Evolutionary conservation across 257 asterid species (phyloP), one percentile per base, ranked within the genome.

Genomic region (Salvia rosmarinus): DNA sequence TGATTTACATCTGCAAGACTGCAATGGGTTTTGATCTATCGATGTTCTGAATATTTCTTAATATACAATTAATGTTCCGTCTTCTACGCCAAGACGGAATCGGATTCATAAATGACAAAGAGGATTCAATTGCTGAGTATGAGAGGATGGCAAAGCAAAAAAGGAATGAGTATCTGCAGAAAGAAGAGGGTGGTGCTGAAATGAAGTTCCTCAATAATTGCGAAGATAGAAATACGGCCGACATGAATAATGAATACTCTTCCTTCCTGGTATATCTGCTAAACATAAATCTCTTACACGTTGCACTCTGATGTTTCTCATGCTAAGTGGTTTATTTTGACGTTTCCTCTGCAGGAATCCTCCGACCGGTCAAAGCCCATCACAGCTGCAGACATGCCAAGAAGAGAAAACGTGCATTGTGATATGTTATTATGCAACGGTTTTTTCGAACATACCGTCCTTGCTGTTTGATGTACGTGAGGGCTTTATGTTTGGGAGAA

Each of bases 41-140:
- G 30, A 25, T 25, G 3, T 25, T 3, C 30, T 25, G n/a, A 25
- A 1, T 25, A 25, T 25, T 25, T 25, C 30, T 3, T 25, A 25
- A 25, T 25, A 25, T 25, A 25, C 30, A 25, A 1, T 25, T 25
- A 25, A n/a, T 93, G 98, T 77, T 59, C 42, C 0, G 86, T 83
- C 14, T 78, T 86, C 59, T 93, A 89, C 73, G 73, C 79, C 23
- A 83, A 80, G 78, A 89, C 78, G 86, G 84, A 64, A 74, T 93
- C 30, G 67, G 74, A 59, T 90, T 83, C 90, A 77, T 93, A 86
- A 85, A 84, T 13, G 97, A 93, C 70, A 79, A 68, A 81, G 97
- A 93, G 74, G 98, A 93, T 74, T 82, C 98, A 5, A 93, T 93
- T 66, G 95, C 89, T 7, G 95, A 93, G 79, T 93, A 93, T 19